Conservation (phyloP, 2,329 filamentous ascomycete genomes). For the Cordyceps militaris region DNA sequence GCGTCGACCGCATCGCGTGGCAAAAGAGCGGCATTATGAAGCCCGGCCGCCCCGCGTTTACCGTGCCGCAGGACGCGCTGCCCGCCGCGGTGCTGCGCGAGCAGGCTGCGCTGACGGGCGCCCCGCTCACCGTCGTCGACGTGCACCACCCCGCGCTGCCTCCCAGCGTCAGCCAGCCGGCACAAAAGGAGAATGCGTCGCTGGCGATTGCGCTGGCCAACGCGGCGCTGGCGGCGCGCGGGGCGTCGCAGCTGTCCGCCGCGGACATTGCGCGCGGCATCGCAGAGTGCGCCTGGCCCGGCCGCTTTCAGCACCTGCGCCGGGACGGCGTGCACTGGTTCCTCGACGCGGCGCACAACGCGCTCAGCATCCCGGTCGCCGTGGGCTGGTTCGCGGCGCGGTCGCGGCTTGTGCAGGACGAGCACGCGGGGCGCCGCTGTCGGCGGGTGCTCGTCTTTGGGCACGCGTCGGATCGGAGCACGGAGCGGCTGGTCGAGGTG, state of each 20-base stretch:
- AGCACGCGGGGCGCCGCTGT: neutral
- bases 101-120: conserved; percentile 29
- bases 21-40: conserved; percentile 47
- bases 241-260: neutral
- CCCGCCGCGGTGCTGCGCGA: conserved; percentile 26
- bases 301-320: conserved; percentile 7
- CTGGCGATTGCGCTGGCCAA: conserved; percentile 14
- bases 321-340: conserved; percentile 1
- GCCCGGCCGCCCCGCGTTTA: conserved; percentile 30
- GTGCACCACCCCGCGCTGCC: neutral
- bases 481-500: neutral
- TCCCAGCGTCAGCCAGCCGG: neutral
- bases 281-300: neutral
- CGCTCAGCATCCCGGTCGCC: conserved; percentile 4
- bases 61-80: conserved; percentile 25
- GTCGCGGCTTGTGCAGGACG: neutral
- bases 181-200: neutral
- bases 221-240: neutral
- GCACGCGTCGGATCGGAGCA: conserved; percentile 4
- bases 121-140: conserved; percentile 22
- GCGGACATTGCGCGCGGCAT: neutral
- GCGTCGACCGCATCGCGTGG: conserved; percentile 42
- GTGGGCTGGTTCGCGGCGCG: neutral
- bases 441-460: neutral
- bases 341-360: conserved; percentile 7